Base-by-base conservation (phyloP, 208 protist genomes). In the Blastocrithidia nonstop region DNA sequence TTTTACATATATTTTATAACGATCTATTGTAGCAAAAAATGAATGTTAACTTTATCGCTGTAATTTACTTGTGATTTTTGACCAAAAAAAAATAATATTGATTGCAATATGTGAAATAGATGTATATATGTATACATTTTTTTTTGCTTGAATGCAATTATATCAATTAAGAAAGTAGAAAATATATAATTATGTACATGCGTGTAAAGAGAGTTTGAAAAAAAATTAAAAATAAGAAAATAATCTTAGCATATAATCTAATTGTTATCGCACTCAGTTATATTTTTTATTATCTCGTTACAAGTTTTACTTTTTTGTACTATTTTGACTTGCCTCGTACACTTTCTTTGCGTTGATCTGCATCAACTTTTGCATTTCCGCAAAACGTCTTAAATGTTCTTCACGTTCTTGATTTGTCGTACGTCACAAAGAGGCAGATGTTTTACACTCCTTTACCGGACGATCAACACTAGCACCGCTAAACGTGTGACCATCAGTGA, bases 361-460 rank as follows among this genome's bases (percentile, higher is more conserved):
- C 54, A 91, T 32, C 32, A 58, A 65, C 51, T 81, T 68, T 53
- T 77, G 66, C 32, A 80, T 86, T 24, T 83, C 72, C 45, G 82
- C 52, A 44, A 74, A 92, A 32, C 69, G 71, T 15, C 59, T 17
- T 75, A 88, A 81, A 36, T 85, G 72, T 3, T 57, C 50, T 39
- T 71, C 72, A 9, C 63, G 54, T 19, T 71, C 61, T 47, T 92
- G 82, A 38, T 84, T 92, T 1, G 82, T 86, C n/a, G 77, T 88
- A 27, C 54, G 65, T 78, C 82, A 92, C 48, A 88, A 38, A 11
- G 77, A 63, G 8, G 68, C 59, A 13, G 71, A 68, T n/a, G 69
- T 73, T 37, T 50, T 74, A 45, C 42, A 63, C 5, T 35, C 26
- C 35, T 31, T 53, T 43, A 48, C 60, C 13, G 36, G 20, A 5